Evolutionary conservation across 176 grass and related monocot species (phyloP).

Genomic region (Aegilops longissima): DNA sequence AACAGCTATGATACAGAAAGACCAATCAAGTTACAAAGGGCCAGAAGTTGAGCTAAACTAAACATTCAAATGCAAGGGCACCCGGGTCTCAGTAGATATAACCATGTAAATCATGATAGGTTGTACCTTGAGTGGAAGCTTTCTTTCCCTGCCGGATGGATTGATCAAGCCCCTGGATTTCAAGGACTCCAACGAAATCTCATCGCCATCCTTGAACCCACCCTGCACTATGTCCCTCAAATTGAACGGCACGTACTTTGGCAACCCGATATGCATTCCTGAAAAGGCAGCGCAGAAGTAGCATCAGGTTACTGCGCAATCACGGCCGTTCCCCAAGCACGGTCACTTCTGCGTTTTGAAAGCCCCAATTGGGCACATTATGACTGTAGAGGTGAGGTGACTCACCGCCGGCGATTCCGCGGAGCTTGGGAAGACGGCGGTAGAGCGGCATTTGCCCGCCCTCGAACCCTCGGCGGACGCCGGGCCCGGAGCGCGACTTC

Average conservation of each 20-base stretch:
- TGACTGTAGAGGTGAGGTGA: neutral
- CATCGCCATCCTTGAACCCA: constrained; percentile 89
- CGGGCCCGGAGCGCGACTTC: constrained; percentile 87
- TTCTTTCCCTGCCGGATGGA: constrained; percentile 88
- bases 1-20: neutral
- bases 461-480: constrained; percentile 89
- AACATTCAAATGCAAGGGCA: neutral
- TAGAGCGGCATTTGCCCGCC: constrained; percentile 97
- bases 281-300: constrained; percentile 33
- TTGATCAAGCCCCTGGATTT: constrained; percentile 83
- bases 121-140: constrained; percentile 83
- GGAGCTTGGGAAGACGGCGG: constrained; percentile 86
- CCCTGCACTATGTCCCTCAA: constrained; percentile 72
- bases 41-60: constrained; percentile 3
- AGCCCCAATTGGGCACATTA: neutral
- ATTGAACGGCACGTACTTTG: constrained; percentile 89
- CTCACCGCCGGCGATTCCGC: constrained; percentile 89
- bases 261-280: constrained; percentile 92
- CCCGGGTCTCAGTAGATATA: neutral
- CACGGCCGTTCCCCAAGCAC: neutral
- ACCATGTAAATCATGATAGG: neutral
- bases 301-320: constrained; percentile 17
- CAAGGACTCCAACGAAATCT: constrained; percentile 78
- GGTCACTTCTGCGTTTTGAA: neutral
- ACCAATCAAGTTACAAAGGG: neutral